A percentile compares a stretch with the other conserved stretches of the same genome.
These are phyloP conservation scores for Epichloe sp. DNA, from an alignment of 2,329 filamentous ascomycete species.

Conservation along the genomic window DNA sequence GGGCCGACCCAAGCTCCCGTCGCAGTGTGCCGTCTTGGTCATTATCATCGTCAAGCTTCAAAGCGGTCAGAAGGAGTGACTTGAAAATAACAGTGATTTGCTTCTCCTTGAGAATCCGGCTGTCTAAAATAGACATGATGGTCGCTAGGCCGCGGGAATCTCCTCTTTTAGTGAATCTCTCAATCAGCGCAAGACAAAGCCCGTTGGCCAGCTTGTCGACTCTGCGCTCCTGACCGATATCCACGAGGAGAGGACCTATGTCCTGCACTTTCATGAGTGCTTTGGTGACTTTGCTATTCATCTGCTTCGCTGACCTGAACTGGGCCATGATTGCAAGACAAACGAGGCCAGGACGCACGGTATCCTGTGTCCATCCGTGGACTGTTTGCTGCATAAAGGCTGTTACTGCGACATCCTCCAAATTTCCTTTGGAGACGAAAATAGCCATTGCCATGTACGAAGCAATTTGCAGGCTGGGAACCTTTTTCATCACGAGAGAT, in stretches of 20 bases:
- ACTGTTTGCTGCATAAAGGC: conserved; percentile 84
- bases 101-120: conserved; percentile 46
- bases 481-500: conserved; percentile 61
- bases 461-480: conserved; percentile 67
- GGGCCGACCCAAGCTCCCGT: conserved; percentile 48
- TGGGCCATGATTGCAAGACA: conserved; percentile 74
- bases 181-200: conserved; percentile 52
- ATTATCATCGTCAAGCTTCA: conserved; percentile 41
- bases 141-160: conserved; percentile 42
- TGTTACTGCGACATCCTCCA: conserved; percentile 70
- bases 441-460: conserved; percentile 87
- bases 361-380: conserved; percentile 62
- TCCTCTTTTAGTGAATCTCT: conserved; percentile 46
- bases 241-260: conserved; percentile 44
- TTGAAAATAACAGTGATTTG: conserved; percentile 55
- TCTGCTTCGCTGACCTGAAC: conserved; percentile 55
- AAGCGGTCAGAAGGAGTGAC: conserved; percentile 46
- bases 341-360: conserved; percentile 58
- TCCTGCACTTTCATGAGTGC: conserved; percentile 51
- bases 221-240: conserved; percentile 50
- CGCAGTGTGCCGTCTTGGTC: conserved; percentile 44
- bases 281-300: conserved; percentile 59
- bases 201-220: conserved; percentile 62
- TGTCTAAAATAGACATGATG: conserved; percentile 48
- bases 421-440: conserved; percentile 66